Evolutionary conservation across 768 basidiomycete genomes (phyloP).

Genomic region (Cystobasidium tubakii): DNA sequence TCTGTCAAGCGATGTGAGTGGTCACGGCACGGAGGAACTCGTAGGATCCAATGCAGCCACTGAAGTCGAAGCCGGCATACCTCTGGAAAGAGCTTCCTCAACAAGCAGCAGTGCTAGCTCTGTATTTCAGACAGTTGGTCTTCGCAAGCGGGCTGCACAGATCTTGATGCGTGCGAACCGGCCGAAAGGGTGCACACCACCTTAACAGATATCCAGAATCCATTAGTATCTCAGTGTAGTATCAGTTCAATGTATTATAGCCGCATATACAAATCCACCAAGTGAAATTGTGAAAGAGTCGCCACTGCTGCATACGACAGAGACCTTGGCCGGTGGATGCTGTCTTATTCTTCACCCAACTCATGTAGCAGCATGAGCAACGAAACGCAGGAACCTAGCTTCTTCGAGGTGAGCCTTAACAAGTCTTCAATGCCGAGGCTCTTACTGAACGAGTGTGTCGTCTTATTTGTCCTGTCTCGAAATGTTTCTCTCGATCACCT

Average conservation of each 20-base stretch:
- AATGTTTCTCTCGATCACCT: not conserved
- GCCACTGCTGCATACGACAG: not conserved
- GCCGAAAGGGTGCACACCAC: not conserved
- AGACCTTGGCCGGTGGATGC: not conserved
- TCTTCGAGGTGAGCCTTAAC: not conserved
- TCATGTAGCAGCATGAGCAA: constrained; percentile 3
- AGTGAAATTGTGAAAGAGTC: not conserved
- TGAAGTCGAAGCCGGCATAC: no score
- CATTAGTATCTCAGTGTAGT: no score
- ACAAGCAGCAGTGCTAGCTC: not conserved
- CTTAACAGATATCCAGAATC: not conserved
- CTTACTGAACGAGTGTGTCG: not conserved
- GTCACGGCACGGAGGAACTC: no score
- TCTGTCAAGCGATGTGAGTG: not conserved
- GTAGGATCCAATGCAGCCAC: no score
- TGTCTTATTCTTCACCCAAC: not conserved
- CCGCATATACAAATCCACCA: not conserved
- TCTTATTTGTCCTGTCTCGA: not conserved
- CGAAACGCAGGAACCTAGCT: constrained; percentile 7
- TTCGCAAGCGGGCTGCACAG: not conserved
- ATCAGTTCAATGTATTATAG: not conserved
- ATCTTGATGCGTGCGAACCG: not conserved
- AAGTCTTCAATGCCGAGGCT: not conserved
- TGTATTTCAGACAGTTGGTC: constrained; percentile 17
- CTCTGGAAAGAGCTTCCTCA: not conserved